Conservation (phyloP, 306 rosid genomes). For the Spatholobus suberectus region DNA sequence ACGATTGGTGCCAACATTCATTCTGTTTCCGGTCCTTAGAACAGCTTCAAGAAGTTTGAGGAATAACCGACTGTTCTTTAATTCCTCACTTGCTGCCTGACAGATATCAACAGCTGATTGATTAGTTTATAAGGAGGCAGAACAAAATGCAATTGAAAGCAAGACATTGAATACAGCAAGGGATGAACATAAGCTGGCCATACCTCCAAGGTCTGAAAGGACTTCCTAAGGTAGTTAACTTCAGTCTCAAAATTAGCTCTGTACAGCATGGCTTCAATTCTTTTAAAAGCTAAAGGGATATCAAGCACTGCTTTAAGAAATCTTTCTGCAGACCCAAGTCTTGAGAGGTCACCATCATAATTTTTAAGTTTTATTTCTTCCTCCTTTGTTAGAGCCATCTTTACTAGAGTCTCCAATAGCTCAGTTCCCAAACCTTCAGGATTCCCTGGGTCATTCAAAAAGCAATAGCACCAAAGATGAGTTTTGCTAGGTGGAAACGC, state of each 20-base stretch:
- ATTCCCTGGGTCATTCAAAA: constrained; percentile 65
- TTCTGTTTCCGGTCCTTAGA: constrained; percentile 96
- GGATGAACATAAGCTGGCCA: constrained; percentile 17
- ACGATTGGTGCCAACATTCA: constrained; percentile 96
- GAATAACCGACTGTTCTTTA: constrained; percentile 88
- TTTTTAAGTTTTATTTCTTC: constrained; percentile 90
- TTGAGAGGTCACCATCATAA: constrained; percentile 73
- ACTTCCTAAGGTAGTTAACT: constrained; percentile 84
- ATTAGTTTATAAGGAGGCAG: constrained; percentile 33
- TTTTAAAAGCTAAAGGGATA: constrained; percentile 90
- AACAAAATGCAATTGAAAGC: constrained; percentile 33
- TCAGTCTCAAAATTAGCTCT: constrained; percentile 94
- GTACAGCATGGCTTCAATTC: constrained; percentile 99
- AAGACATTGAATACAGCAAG: constrained; percentile 30
- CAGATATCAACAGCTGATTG: constrained; percentile 21
- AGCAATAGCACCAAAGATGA: constrained; percentile 36
- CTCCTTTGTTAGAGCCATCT: constrained; percentile 99
- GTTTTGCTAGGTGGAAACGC: constrained; percentile 18
- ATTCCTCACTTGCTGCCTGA: constrained; percentile 91
- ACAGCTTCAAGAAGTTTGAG: constrained; percentile 97
- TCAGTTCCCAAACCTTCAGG: constrained; percentile 95
- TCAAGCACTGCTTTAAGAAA: constrained; percentile 87
- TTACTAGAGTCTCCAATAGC: constrained; percentile 93
- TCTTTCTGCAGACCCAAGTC: constrained; percentile 94
- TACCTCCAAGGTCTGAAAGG: constrained; percentile 93